phyloP scores from a whole-genome alignment of 305 asterid genomes.

The Solanum hybrid region DNA sequence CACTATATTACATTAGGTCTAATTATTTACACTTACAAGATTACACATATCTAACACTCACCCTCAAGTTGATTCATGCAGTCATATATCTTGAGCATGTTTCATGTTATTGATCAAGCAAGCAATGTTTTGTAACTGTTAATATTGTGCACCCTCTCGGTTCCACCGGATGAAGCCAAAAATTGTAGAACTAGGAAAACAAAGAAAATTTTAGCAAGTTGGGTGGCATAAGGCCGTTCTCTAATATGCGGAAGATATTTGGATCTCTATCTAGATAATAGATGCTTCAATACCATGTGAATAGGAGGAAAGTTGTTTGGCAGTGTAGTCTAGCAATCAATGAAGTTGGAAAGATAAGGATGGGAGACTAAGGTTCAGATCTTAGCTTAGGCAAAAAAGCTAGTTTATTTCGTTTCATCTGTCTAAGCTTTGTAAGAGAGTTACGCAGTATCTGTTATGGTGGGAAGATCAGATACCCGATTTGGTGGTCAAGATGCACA shows the following conservation, averaged over 20 bases:
- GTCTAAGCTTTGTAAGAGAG: background rate
- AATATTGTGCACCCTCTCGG: background rate
- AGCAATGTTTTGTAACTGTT: background rate
- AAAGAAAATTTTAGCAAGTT: background rate
- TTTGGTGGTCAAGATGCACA: background rate
- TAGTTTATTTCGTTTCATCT: background rate
- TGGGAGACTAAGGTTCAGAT: background rate
- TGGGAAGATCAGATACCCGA: background rate
- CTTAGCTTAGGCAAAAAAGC: background rate
- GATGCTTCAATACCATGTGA: background rate
- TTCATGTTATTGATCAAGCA: background rate
- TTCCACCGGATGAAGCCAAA: background rate
- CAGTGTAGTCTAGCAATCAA: background rate
- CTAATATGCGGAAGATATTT: background rate
- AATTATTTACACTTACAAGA: background rate
- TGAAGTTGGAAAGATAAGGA: background rate
- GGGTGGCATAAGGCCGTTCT: background rate
- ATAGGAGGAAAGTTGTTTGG: background rate
- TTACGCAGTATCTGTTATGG: background rate
- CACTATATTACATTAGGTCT: background rate
- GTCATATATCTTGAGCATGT: background rate
- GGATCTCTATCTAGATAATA: background rate
- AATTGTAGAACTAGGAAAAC: background rate
- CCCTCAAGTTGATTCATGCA: background rate
- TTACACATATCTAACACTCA: background rate